A percentile compares a stretch with the other conserved stretches of the same genome.
These are phyloP conservation scores for Chloranthus sessilifolius DNA, from an alignment of 164 flowering plant species.

Conservation along the genomic window DNA sequence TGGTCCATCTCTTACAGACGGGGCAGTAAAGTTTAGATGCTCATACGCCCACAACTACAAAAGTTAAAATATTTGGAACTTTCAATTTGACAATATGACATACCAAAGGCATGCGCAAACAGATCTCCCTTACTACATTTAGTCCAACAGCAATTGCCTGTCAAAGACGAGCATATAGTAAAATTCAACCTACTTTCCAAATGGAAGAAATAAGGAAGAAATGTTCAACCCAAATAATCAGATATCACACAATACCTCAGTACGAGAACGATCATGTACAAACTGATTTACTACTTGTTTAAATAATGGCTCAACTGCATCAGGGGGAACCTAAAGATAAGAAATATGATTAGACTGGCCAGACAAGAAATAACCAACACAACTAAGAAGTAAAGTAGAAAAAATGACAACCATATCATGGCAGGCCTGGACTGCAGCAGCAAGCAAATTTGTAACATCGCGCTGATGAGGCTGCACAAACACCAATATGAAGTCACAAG, in stretches of 20 bases:
- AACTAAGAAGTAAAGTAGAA: neutral
- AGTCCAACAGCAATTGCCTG: slow-evolving; percentile 93
- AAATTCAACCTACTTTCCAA: slow-evolving; percentile 4
- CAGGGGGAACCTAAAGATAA: slow-evolving; percentile 78
- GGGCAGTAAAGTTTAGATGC: too few relatives aligned
- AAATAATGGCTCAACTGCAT: slow-evolving; percentile 86
- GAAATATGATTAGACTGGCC: slow-evolving; percentile 7
- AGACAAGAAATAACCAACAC: neutral
- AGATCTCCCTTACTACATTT: slow-evolving; percentile 82
- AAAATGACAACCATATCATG: slow-evolving; percentile 75
- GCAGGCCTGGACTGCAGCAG: slow-evolving; percentile 95
- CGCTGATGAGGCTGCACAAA: slow-evolving; percentile 89
- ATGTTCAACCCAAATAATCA: neutral
- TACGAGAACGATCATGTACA: slow-evolving; percentile 83
- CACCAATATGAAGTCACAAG: slow-evolving; percentile 14
- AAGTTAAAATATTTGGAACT: too few relatives aligned
- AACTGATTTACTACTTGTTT: slow-evolving; percentile 89
- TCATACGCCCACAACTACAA: too few relatives aligned
- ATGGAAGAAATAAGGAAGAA: neutral
- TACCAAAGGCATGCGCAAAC: slow-evolving; percentile 93
- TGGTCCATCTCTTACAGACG: too few relatives aligned
- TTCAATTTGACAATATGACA: too few relatives aligned
- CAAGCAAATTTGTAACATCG: slow-evolving; percentile 79
- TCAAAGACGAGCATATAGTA: slow-evolving; percentile 11
- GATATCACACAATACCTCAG: slow-evolving; percentile 55